Percentiles rank a stretch among this genome's conserved stretches.
Evolutionary conservation across 768 basidiomycete species (phyloP).

Genomic region (Mycena sanguinolenta): DNA sequence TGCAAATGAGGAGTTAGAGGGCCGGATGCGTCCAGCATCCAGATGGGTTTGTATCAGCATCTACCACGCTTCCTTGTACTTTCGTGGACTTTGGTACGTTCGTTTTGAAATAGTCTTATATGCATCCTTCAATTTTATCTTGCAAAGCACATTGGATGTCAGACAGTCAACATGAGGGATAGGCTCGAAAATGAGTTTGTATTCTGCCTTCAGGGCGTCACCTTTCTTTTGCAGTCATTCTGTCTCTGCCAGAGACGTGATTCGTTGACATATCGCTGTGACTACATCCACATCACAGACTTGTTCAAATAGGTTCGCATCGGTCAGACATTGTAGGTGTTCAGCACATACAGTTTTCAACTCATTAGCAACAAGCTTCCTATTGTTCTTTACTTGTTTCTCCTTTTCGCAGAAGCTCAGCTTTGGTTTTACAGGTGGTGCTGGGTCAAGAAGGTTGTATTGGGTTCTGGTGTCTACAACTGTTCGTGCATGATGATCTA

Average conservation of each 20-base stretch:
- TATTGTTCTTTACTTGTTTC: not conserved
- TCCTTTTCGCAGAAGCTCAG: not conserved
- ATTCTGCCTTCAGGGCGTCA: conserved; percentile 23
- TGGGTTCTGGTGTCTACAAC: not conserved
- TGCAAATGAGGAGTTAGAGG: conserved; percentile 40
- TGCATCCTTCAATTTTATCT: conserved; percentile 40
- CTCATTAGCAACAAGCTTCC: not conserved
- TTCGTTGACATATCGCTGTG: not conserved
- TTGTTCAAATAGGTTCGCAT: not conserved
- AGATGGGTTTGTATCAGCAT: conserved; percentile 47
- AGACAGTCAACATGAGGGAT: conserved; percentile 42
- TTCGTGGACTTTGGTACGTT: conserved; percentile 45
- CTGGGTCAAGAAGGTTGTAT: conserved; percentile 10
- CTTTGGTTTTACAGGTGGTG: not conserved
- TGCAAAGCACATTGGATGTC: conserved; percentile 37
- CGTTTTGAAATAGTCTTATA: conserved; percentile 31
- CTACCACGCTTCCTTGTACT: conserved; percentile 47
- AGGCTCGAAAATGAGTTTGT: conserved; percentile 31
- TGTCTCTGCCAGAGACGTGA: not conserved
- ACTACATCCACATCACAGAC: not conserved
- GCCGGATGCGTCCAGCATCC: conserved; percentile 42
- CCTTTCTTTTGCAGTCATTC: not conserved
- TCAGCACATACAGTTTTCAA: not conserved
- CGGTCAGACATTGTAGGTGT: not conserved
- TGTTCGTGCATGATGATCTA: not conserved